Conservation (phyloP, 768 basidiomycete genomes). For the Rhodotorula taiwanensis region DNA sequence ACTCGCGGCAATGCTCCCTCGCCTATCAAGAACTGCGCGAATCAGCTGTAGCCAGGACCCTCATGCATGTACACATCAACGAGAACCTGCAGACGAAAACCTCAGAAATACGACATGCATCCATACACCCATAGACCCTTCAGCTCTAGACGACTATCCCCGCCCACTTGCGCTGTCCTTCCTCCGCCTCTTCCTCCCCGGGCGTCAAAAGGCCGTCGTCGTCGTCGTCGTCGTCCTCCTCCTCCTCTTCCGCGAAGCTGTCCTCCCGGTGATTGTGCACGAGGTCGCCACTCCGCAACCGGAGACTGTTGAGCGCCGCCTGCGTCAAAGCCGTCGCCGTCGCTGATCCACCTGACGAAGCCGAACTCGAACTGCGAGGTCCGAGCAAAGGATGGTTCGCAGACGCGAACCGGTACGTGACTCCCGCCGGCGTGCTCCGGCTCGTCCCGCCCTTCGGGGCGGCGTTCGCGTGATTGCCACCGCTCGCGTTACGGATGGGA, state of each 20-base stretch:
- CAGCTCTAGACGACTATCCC: neutral
- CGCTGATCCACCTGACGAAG: neutral
- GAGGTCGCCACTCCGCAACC: neutral
- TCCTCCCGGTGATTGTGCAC: neutral
- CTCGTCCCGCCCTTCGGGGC: neutral
- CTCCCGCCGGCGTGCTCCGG: neutral
- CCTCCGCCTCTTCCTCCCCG: constrained; percentile 4
- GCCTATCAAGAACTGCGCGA: no score
- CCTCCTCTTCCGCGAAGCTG: neutral
- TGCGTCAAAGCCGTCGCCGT: neutral
- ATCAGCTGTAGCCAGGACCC: no score
- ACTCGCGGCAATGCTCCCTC: no score
- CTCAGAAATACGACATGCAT: neutral
- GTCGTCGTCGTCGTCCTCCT: neutral
- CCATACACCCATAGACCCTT: neutral
- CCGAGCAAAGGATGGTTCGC: neutral
- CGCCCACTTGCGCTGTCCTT: neutral
- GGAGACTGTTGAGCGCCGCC: neutral
- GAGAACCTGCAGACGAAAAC: no score
- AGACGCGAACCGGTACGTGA: neutral
- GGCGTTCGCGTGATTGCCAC: neutral
- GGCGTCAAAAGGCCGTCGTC: neutral
- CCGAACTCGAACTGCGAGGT: no score
- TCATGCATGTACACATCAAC: no score
- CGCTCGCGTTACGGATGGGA: no score